Evolutionary conservation across 2,329 filamentous ascomycete genomes (phyloP), one percentile per base, ranked within the genome.

Genomic region (Colletotrichum nymphaeae): DNA sequence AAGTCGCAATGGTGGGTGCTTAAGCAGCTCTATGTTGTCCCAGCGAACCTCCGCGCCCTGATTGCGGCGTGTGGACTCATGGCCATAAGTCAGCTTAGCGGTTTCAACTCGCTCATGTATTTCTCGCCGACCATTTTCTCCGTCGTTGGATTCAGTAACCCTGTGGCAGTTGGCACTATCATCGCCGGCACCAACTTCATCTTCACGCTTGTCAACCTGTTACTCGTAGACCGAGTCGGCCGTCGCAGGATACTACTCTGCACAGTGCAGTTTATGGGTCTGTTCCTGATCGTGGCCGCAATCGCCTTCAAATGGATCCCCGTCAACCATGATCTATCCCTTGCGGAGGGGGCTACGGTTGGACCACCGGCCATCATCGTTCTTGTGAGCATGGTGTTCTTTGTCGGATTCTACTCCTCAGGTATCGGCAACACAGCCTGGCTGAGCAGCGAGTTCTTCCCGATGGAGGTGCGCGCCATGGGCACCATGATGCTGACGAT

Each of bases 81-180:
- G 86, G 86, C 85, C 22, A 85, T 88, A 55, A 84, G 82, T 16
- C 87, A 88, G 79, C 86, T 88, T 55, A 82, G 84, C 6, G 87
- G 87, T 0, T 87, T 89, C 78, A 89, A 89, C 73, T 86, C 87
- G 1, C 80, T 89, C 49, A 81, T 84, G 73, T 88, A 88, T 78
- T 89, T 88, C 78, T 86, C 84, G 0, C 86, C 86, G 0, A 85
- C 81, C 1, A 35, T 35, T 35, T 35, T 35, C 32, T 35, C 32
- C 11, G 83, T 88, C 4, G 86, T 88, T 30, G 86, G 86, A 1
- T 88, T 89, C 77, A 78, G 80, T 22, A 86, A 88, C 64, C 84
- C 87, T 0, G 82, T 84, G 0, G 85, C 85, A 1, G 86, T 89
- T 26, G 83, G 82, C 0, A 83, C 82, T 16, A 80, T 86, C 67